phyloP scores from a whole-genome alignment of 108 stramenopile species.

The Nitzschia putrida region DNA sequence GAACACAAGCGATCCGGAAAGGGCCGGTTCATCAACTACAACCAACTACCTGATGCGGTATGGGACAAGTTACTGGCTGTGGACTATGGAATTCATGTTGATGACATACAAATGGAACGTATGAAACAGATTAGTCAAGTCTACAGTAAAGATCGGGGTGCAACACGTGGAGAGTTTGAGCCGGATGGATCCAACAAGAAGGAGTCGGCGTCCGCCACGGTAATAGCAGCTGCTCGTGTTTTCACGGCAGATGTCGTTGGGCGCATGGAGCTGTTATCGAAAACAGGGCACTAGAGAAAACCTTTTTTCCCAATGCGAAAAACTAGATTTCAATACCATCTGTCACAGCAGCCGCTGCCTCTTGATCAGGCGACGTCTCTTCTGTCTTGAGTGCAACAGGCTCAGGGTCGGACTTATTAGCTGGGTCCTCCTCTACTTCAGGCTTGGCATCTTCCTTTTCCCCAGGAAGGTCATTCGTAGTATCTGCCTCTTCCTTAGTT shows the following conservation, averaged over 20 bases:
- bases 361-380: neutral
- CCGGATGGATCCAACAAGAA: conserved; percentile 70
- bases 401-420: neutral
- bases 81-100: conserved; percentile 55
- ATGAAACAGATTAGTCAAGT: conserved; percentile 56
- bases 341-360: neutral
- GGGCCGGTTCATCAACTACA: conserved; percentile 71
- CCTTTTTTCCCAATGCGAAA: neutral
- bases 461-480: neutral
- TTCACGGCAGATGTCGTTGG: conserved; percentile 46
- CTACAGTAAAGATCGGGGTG: conserved; percentile 65
- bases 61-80: conserved; percentile 60
- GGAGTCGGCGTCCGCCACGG: conserved; percentile 39
- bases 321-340: neutral
- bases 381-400: neutral
- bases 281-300: neutral
- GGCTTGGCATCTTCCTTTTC: conserved; percentile 4
- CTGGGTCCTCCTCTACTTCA: neutral
- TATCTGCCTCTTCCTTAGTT: neutral
- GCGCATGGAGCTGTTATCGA: conserved; percentile 29
- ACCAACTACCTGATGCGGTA: conserved; percentile 60
- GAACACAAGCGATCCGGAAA: conserved; percentile 29
- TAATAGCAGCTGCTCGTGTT: conserved; percentile 53
- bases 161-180: conserved; percentile 33
- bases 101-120: conserved; percentile 25